Percentiles rank a stretch among this genome's conserved stretches.
Evolutionary conservation across 148 eudicot species (phyloP).

Genomic region (Dianthus caryophyllus): DNA sequence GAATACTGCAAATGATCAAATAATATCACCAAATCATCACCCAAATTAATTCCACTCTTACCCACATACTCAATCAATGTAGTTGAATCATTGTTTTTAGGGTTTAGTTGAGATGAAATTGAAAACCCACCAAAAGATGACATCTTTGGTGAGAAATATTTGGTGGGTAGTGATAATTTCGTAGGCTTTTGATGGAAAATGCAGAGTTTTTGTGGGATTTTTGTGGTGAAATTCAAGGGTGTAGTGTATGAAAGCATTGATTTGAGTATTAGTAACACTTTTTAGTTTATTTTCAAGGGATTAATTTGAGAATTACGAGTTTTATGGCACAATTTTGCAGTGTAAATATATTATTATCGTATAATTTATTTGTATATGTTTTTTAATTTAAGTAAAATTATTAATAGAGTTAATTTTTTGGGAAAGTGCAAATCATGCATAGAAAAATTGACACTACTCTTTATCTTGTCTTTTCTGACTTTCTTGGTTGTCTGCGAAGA

Average conservation of each 20-base stretch:
- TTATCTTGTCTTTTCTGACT: no score
- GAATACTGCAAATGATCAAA: conserved; percentile 77
- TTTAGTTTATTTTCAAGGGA: background rate
- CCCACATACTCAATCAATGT: conserved; percentile 74
- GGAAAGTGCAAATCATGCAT: no score
- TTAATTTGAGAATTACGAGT: background rate
- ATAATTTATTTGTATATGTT: no score
- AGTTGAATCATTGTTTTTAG: conserved; percentile 27
- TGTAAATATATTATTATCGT: no score
- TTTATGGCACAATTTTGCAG: no score
- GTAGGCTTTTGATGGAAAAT: conserved; percentile 22
- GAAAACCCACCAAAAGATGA: conserved; percentile 37
- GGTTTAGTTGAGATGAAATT: conserved; percentile 35
- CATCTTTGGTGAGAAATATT: conserved; percentile 34
- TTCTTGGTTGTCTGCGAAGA: no score
- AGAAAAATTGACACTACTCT: no score
- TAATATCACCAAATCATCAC: conserved; percentile 75
- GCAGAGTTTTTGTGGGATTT: conserved; percentile 34
- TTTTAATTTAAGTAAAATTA: no score
- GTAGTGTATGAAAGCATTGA: conserved; percentile 36
- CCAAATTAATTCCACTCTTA: conserved; percentile 54
- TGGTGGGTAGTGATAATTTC: conserved; percentile 16
- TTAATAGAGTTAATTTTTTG: no score
- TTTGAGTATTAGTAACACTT: no score
- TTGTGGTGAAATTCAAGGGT: conserved; percentile 26